Conservation (phyloP, 495 filamentous ascomycete species). For the Darksidea phi region DNA sequence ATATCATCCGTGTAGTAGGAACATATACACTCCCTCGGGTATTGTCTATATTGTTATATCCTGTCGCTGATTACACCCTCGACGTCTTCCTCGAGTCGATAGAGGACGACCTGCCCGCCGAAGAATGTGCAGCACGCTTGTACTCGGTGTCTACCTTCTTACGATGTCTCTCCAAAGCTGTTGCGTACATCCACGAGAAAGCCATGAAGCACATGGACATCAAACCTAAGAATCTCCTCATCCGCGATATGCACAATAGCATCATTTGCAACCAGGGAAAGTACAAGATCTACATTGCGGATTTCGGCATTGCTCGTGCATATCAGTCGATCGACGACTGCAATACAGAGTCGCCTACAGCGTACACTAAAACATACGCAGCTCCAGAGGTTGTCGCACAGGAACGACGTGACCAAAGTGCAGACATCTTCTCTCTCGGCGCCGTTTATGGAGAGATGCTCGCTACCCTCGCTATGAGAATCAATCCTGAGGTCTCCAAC, state of each 20-base stretch:
- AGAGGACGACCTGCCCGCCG: neutral
- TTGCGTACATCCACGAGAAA: slow-evolving; percentile 9
- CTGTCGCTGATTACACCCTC: slow-evolving; percentile 26
- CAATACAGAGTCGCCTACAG: slow-evolving; percentile 17
- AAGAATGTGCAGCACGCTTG: neutral
- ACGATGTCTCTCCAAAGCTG: slow-evolving; percentile 5
- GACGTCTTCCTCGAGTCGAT: slow-evolving; percentile 25
- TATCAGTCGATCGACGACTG: slow-evolving; percentile 20
- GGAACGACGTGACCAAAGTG: slow-evolving; percentile 9
- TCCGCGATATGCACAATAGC: slow-evolving; percentile 5
- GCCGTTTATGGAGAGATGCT: slow-evolving; percentile 6
- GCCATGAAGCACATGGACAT: slow-evolving; percentile 18
- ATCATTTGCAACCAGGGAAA: slow-evolving; percentile 6
- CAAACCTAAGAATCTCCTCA: slow-evolving; percentile 23
- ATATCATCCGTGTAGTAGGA: slow-evolving; percentile 33
- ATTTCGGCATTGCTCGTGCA: slow-evolving; percentile 33
- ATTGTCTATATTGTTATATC: slow-evolving; percentile 32
- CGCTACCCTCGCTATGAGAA: neutral
- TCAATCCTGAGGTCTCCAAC: neutral
- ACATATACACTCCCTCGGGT: slow-evolving; percentile 20
- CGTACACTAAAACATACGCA: slow-evolving; percentile 27
- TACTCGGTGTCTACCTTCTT: slow-evolving; percentile 9
- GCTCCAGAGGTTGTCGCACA: slow-evolving; percentile 27
- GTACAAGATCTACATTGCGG: slow-evolving; percentile 33
- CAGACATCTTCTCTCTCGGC: slow-evolving; percentile 11